Evolutionary conservation across 768 basidiomycete species (phyloP), one percentile per base, ranked within the genome.

Genomic region (Lactarius sp.): DNA sequence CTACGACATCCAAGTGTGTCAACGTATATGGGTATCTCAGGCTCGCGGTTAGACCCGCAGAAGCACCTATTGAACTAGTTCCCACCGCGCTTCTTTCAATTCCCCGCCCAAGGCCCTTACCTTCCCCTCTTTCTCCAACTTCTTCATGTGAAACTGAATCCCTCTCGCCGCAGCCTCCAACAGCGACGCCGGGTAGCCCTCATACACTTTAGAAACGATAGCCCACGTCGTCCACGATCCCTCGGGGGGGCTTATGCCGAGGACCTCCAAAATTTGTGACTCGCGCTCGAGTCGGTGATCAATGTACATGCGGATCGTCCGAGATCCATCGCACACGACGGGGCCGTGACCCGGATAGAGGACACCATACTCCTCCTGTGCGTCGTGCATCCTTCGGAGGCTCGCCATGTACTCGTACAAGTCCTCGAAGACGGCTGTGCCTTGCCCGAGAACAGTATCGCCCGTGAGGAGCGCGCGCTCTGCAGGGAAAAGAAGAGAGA

Each of bases 331-430:
- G 6, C 73, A 63, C 2, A 95, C 81, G 39, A 90, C 84, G 6
- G 90, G 87, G 0, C 96, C 96, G 66, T 98, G 96, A 0, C 85
- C 94, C 0, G 95, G 94, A 71, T 94, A 95, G n/a, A 98, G 77
- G 16, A 69, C 68, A 27, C 76, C 75, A 70, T 83, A 81, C 31
- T 63, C 66, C 12, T 68, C 66, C 42, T 64, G 66, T 44, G 61
- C 62, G 9, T 75, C 75, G 67, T 80, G 13, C 75, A 92, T 80
- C 66, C 74, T 79, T 49, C 77, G 78, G 50, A 96, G 80, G 62
- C 85, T 87, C 5, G 76, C 64, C 22, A 95, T 73, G 70, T 94
- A 97, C 5, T 80, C 69, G 0, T 79, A 76, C 14, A 98, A 83
- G 69, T 96, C 89, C 68, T 90, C 88, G 72, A 98, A 97, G 5